Conservation (phyloP, 768 basidiomycete genomes). For the Dictyophora rubrovolvata region DNA sequence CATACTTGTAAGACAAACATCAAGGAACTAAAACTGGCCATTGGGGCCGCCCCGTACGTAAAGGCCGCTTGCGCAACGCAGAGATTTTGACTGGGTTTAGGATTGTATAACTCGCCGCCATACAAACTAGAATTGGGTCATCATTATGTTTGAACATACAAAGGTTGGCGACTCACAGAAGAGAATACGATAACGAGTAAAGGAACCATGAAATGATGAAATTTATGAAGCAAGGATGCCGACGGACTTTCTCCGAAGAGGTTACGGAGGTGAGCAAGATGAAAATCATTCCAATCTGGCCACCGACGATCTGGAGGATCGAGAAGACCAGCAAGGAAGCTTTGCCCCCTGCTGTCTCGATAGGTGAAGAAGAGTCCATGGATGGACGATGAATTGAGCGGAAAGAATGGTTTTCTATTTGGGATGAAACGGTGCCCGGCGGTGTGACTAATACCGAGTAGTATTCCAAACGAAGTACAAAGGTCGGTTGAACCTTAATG, state of each 20-base stretch:
- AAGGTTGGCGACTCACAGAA: not conserved
- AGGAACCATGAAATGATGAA: not conserved
- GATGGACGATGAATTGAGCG: not conserved
- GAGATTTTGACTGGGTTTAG: not conserved
- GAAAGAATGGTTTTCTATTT: not conserved
- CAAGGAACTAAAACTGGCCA: not conserved
- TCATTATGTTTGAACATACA: not conserved
- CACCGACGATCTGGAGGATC: not conserved
- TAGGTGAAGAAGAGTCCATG: not conserved
- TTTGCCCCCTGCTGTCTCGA: not conserved
- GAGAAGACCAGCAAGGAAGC: not conserved
- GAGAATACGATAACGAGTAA: not conserved
- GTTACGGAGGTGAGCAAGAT: not conserved
- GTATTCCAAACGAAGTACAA: too few species aligned
- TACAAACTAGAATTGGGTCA: not conserved
- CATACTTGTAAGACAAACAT: not conserved
- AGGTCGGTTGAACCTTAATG: too few species aligned
- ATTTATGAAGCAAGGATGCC: slow-evolving; percentile 1
- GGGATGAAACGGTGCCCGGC: not conserved
- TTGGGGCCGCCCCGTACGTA: not conserved
- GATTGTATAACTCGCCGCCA: not conserved
- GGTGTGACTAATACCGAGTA: too few species aligned
- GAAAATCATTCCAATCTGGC: not conserved
- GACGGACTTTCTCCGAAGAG: not conserved
- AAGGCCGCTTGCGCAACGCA: slow-evolving; percentile 1